Base-by-base conservation (phyloP, 2,329 filamentous ascomycete species). In the Phialophora chinensis region DNA sequence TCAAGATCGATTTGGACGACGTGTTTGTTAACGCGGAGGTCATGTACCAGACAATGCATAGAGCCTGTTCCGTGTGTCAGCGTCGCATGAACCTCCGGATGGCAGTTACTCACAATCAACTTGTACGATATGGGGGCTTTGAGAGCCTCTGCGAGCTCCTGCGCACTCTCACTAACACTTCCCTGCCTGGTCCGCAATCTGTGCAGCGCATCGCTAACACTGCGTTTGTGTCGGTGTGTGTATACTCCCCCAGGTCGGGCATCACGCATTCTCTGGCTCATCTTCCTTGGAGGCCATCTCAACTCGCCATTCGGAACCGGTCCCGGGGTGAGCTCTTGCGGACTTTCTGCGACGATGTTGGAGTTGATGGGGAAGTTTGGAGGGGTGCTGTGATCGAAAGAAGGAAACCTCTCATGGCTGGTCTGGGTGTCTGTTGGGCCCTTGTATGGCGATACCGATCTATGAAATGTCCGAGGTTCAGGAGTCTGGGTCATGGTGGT, bases 21-120 rank as follows among this genome's bases (percentile, higher is more conserved):
- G 95, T 97, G 77, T 98, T 99, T 69, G 95, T 97, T 73, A 98
- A 83, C 69, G 96, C 95, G 52, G 94, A 98, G 27, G 93, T 96
- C 77, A 91, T 86, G 82, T 98, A 99, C 95, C 95, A 98, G 75
- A 94, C 81, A 65, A 93, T 81, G 79, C 94, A 98, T 57, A 97
- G 88, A 59, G 86, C 80, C 94, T 97, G 79, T 72, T 4, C 35
- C 35, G 4, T n/a, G 61, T 52, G 49, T 75, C 72, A 72, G 71
- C 63, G 64, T 50, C 50, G 56, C 55, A 38, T 62, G 47, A n/a
- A 52, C 60, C 60, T 33, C 53, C 42, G 12, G 29, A 4, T 25
- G 33, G 17, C 5, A 31, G 23, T 14, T 55, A 75, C 84, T 75
- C 90, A 97, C 94, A 78, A 97, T 88, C 70, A 98, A 87, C 79